Evolutionary conservation across 2,329 filamentous ascomycete species (phyloP).

Genomic region (Fusarium falciforme): DNA sequence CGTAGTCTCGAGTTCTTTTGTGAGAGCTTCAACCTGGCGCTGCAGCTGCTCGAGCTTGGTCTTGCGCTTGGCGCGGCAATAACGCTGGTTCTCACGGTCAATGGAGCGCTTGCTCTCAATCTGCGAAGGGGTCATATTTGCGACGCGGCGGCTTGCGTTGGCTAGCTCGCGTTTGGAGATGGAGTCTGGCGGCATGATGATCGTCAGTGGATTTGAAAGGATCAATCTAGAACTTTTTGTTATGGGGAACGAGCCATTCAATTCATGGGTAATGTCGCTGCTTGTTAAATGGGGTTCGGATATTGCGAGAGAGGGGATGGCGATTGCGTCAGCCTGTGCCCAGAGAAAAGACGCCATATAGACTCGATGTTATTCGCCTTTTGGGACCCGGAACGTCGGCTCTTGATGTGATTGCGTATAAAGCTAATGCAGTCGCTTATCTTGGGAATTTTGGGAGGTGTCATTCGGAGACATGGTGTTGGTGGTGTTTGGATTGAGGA

Average conservation of each 20-base stretch:
- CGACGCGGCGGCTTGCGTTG: conserved; percentile 30
- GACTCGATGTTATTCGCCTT: not conserved
- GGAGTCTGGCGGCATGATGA: conserved; percentile 2
- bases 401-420: not conserved
- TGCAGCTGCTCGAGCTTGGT: conserved; percentile 32
- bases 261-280: not conserved
- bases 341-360: not conserved
- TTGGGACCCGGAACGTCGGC: not conserved
- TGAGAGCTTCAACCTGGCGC: conserved; percentile 26
- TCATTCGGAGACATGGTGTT: not conserved
- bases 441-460: not conserved
- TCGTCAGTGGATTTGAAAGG: not conserved
- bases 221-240: not conserved
- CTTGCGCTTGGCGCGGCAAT: conserved; percentile 39
- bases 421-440: not conserved
- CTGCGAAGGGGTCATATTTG: conserved; percentile 38
- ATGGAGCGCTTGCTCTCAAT: conserved; percentile 42
- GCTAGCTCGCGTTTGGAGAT: conserved; percentile 7
- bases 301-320: conserved; percentile 28
- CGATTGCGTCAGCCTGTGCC: conserved; percentile 28
- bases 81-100: conserved; percentile 41
- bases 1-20: conserved; percentile 2
- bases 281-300: conserved; percentile 8
- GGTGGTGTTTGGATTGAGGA: not conserved
- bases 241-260: not conserved